These are phyloP conservation scores for Epichloe typhina DNA, from an alignment of 2,329 filamentous ascomycete genomes.

Conservation along the genomic window DNA sequence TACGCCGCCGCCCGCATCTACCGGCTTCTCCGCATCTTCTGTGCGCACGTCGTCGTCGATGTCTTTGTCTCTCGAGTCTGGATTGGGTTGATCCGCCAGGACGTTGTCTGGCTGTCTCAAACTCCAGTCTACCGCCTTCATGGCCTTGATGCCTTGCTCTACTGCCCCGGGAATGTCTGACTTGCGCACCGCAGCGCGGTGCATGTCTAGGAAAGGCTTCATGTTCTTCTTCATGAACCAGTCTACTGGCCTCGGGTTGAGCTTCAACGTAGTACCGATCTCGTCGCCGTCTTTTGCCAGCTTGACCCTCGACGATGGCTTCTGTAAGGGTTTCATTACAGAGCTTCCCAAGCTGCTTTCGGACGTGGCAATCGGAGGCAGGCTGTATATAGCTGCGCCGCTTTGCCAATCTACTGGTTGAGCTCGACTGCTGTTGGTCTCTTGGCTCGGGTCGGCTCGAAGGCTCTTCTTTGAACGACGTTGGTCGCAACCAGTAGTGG, in stretches of 20 bases:
- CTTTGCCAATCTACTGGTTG: not conserved
- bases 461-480: conserved; percentile 6
- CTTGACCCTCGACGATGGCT: conserved; percentile 13
- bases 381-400: conserved; percentile 12
- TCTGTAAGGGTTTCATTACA: conserved; percentile 13
- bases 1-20: not conserved
- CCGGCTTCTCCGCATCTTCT: not conserved
- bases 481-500: conserved; percentile 42
- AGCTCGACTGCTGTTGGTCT: not conserved
- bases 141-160: not conserved
- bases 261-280: conserved; percentile 19
- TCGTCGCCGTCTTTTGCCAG: conserved; percentile 10
- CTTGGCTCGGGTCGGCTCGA: not conserved
- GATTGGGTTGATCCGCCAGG: not conserved
- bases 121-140: not conserved
- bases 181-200: not conserved
- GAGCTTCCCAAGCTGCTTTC: conserved; percentile 9
- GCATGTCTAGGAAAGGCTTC: not conserved
- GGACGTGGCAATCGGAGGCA: conserved; percentile 9
- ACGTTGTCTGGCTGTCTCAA: not conserved
- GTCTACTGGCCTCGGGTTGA: conserved; percentile 6
- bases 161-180: not conserved
- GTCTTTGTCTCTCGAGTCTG: not conserved
- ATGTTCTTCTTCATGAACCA: conserved; percentile 3
- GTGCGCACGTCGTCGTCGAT: not conserved